Base-by-base conservation (phyloP, 805 yeast species). In the Vanderwaltozyma polyspora region DNA sequence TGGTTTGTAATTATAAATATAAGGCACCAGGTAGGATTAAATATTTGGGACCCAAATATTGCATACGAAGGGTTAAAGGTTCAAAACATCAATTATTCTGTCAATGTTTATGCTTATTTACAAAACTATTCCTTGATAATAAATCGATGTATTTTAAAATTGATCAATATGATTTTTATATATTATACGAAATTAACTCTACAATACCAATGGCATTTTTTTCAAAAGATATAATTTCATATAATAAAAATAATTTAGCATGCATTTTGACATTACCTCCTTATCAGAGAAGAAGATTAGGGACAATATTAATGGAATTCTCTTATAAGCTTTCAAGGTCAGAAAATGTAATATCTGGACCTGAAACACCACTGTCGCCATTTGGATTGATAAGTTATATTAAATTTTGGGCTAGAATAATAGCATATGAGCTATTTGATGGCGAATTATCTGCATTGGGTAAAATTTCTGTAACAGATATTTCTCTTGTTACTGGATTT, bases 251-350 rank as follows among this genome's bases (percentile, higher is more conserved):
- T 54, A 91, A 89, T 51, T 62, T 91, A 25, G 95, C 96, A 0
- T 91, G 97, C 51, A 81, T 91, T 10, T 67, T 91, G 43, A 75
- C 85, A 3, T 82, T 91, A 41, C 98, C 98, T 1, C 95, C 95
- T 3, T 91, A 75, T 53, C 97, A 89, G 54, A 66, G 84, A 38
- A 68, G 70, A 27, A 78, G 74, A 6, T 55, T 87, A 18, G 98
- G 97, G 0, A 74, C 84, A 5, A 62, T 84, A 9, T 54, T 91
- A 26, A 83, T 91, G 12, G 84, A 84, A 40, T 82, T 85, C 44
- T 83, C 93, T 25, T 91, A 89, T 51, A 76, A 68, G 21, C 54
- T 87, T 15, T 84, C 95, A 0, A 62, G 72, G 26, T 68, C 67
- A 12, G 82, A 81, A 28, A 74, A 72, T 21, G 45, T 63, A 15